Percentiles rank a stretch among this genome's conserved stretches.
Evolutionary conservation across 495 filamentous ascomycete species (phyloP).

Genomic region (Aspergillus taichungensis): DNA sequence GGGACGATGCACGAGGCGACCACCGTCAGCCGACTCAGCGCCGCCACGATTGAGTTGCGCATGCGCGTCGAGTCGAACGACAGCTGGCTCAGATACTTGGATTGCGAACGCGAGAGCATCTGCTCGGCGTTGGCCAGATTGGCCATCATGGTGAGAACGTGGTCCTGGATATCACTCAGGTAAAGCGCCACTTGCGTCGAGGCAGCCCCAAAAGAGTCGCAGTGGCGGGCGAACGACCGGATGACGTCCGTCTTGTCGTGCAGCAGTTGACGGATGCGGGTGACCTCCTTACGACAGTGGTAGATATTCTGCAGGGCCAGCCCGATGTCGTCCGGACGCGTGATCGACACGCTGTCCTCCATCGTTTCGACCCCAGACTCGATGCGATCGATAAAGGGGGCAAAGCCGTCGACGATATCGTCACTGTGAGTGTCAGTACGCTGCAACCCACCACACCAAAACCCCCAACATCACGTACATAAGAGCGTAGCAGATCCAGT

Average conservation of each 20-base stretch:
- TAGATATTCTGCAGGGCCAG: slow-evolving; percentile 72
- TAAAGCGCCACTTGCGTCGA: slow-evolving; percentile 84
- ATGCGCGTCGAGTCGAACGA: slow-evolving; percentile 72
- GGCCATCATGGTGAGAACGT: slow-evolving; percentile 91
- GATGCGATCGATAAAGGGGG: slow-evolving; percentile 67
- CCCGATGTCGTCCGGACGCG: slow-evolving; percentile 72
- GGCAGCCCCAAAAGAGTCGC: slow-evolving; percentile 77
- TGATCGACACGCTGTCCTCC: slow-evolving; percentile 79
- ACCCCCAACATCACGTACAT: too few species aligned
- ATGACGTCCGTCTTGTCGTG: slow-evolving; percentile 93
- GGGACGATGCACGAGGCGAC: slow-evolving; percentile 81
- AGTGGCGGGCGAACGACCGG: slow-evolving; percentile 84
- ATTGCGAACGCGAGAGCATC: slow-evolving; percentile 79
- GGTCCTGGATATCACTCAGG: slow-evolving; percentile 87
- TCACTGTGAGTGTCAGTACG: slow-evolving; percentile 47
- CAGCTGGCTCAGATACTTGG: slow-evolving; percentile 83
- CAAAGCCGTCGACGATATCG: slow-evolving; percentile 88
- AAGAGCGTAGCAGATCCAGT: slow-evolving; percentile 95
- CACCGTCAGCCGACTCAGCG: slow-evolving; percentile 78
- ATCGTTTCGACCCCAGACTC: slow-evolving; percentile 76
- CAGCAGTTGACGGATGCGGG: slow-evolving; percentile 74
- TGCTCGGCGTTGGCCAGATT: slow-evolving; percentile 87
- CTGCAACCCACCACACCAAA: too few species aligned
- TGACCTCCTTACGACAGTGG: slow-evolving; percentile 79
- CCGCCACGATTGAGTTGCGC: slow-evolving; percentile 61